Conservation (phyloP, 805 yeast species). For the Wilhelminamyces savonicus region DNA sequence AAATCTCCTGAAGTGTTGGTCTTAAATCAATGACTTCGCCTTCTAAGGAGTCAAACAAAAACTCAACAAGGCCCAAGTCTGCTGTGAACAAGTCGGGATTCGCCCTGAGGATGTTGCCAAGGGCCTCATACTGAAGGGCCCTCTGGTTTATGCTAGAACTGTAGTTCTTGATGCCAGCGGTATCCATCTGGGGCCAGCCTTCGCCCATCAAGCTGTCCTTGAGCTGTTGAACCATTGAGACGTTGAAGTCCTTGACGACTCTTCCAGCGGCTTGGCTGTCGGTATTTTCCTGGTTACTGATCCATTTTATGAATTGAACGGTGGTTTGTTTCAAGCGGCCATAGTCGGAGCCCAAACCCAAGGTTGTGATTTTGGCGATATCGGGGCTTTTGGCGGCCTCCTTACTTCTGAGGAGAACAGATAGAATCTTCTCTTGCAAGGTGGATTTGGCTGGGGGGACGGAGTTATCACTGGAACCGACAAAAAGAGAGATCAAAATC, state of each 20-base stretch:
- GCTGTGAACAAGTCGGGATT: conserved; percentile 33
- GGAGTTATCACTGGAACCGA: conserved; percentile 35
- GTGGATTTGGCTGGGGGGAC: conserved; percentile 48
- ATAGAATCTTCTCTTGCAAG: conserved; percentile 52
- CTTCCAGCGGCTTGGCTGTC: too few species aligned
- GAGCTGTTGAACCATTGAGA: conserved; percentile 45
- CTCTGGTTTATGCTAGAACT: conserved; percentile 39
- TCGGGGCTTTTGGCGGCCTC: conserved; percentile 37
- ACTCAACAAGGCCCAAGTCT: conserved; percentile 51
- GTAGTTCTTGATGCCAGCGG: conserved; percentile 28
- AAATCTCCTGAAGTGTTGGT: conserved; percentile 63
- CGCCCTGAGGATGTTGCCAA: conserved; percentile 58
- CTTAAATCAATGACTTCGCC: conserved; percentile 60
- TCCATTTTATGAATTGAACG: conserved; percentile 61
- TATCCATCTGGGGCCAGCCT: conserved; percentile 52
- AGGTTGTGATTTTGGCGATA: conserved; percentile 45
- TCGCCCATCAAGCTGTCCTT: conserved; percentile 46
- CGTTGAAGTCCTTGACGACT: conserved; percentile 26
- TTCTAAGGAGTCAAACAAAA: conserved; percentile 63
- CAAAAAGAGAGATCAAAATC: conserved; percentile 40
- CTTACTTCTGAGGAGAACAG: conserved; percentile 45
- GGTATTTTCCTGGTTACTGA: too few species aligned
- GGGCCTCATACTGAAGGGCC: conserved; percentile 66
- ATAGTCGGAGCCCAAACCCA: conserved; percentile 55
- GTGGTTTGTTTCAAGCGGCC: conserved; percentile 49